Evolutionary conservation across 805 yeast species (phyloP), one percentile per base, ranked within the genome.

Genomic region (Kregervanrija delftensis): DNA sequence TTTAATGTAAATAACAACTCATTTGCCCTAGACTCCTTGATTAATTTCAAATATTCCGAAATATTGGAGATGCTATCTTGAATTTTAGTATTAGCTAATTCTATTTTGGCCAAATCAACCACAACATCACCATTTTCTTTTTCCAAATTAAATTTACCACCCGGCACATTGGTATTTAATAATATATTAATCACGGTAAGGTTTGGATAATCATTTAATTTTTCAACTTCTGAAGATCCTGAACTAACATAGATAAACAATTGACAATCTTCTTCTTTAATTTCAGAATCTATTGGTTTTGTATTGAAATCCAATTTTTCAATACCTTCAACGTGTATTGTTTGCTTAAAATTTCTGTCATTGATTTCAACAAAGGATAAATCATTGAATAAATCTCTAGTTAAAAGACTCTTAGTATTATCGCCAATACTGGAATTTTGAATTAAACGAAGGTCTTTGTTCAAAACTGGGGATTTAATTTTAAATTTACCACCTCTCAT

Each of bases 321-420:
- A 9, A 49, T 54, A 5, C 54, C 49, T 6, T 48, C 51, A 30
- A 53, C 47, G 8, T 43, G 44, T 1, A 40, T 42, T 13, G 43
- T 33, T 17, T 51, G 48, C 10, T 35, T 30, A 12, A 41, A 49
- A 1, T 37, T 16, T 10, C 30, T 14, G 35, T 53, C 50, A 28
- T 57, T 49, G 10, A 64, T 53, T 41, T 63, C 67, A 16, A 59
- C 36, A 28, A 65, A 49, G 37, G 63, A 64, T 9, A 63, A 42
- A 36, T 61, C 53, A 46, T 64, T 61, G 42, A 63, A 61, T 14
- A 54, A 16, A 1, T 52, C 54, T 41, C 59, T 49, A 9, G 52
- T 46, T 12, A 61, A 40, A 9, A 42, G 30, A 3, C 40, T 37
- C 15, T 48, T 46, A 9, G 54, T 39, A 8, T 55, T 49, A 35